Evolutionary conservation across 2,329 filamentous ascomycete genomes (phyloP).

Genomic region (Sporothrix schenckii): DNA sequence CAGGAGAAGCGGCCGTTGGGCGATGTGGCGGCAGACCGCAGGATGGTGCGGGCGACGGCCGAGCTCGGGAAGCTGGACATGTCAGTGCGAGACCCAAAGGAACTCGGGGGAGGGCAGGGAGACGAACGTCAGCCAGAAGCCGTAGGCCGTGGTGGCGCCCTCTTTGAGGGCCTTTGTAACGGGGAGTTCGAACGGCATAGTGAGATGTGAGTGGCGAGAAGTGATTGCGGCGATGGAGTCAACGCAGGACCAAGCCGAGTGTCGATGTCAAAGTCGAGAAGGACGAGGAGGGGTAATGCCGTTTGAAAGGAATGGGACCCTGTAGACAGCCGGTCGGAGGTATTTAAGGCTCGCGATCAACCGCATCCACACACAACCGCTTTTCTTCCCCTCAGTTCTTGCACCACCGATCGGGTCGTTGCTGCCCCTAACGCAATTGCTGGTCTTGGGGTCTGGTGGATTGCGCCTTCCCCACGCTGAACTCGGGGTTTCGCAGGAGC

Average conservation of each 20-base stretch:
- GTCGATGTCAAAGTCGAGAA: background rate
- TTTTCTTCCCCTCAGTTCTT: conserved; percentile 20
- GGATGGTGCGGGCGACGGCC: conserved; percentile 35
- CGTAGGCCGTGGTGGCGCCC: conserved; percentile 31
- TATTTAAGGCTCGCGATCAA: conserved; percentile 5
- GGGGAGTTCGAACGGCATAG: conserved; percentile 31
- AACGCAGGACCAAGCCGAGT: background rate
- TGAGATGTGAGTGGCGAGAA: background rate
- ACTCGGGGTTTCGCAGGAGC: conserved; percentile 33
- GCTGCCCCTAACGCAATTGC: conserved; percentile 19
- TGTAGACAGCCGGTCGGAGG: conserved; percentile 11
- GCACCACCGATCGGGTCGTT: conserved; percentile 23
- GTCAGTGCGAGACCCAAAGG: background rate
- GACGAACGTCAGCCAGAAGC: conserved; percentile 37
- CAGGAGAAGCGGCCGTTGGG: conserved; percentile 37
- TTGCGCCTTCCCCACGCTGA: background rate
- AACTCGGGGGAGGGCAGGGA: background rate
- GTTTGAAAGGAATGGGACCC: background rate
- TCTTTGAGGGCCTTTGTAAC: conserved; percentile 19
- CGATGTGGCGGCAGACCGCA: conserved; percentile 33
- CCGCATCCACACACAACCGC: background rate
- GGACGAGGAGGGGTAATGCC: background rate
- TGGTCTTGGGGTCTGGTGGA: background rate
- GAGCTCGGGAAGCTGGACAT: conserved; percentile 32
- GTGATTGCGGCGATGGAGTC: background rate